phyloP scores from a whole-genome alignment of 1,284 basidiomycete species.

The Thecaphora thlaspeos region DNA sequence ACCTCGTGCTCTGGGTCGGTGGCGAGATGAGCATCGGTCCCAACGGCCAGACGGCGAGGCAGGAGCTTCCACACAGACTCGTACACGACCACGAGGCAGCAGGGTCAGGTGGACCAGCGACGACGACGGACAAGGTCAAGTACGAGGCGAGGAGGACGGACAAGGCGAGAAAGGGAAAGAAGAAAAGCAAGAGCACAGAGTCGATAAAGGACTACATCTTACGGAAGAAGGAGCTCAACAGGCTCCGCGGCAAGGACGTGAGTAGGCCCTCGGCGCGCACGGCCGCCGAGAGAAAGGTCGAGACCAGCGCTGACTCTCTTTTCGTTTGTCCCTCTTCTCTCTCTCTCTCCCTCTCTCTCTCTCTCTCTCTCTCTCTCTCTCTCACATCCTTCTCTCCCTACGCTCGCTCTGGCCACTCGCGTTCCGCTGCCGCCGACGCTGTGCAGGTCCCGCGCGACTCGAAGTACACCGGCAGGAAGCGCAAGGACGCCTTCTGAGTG shows the following conservation, averaged over 20 bases:
- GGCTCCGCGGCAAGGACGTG: conserved; percentile 63
- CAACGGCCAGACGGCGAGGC: conserved; percentile 35
- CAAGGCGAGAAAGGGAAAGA: conserved; percentile 18
- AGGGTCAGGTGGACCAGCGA: conserved; percentile 45
- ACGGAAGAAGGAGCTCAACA: conserved; percentile 65
- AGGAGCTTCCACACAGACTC: conserved; percentile 43
- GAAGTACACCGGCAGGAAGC: conserved; percentile 43
- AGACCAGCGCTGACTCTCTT: too few relatives aligned
- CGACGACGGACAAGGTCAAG: conserved; percentile 14
- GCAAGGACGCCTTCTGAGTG: conserved; percentile 27
- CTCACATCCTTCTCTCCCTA: too few relatives aligned
- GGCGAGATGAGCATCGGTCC: conserved; percentile 59
- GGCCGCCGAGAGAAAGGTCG: conserved; percentile 3
- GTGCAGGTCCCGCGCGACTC: conserved; percentile 53
- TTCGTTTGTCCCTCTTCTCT: too few relatives aligned
- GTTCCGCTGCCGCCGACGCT: too few relatives aligned
- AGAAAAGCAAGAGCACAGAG: conserved; percentile 62
- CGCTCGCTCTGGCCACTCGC: too few relatives aligned
- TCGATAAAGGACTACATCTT: conserved; percentile 62
- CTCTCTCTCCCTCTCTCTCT: too few relatives aligned
- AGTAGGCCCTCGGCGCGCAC: conserved; percentile 1
- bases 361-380: too few relatives aligned
- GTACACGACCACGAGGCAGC: conserved; percentile 36
- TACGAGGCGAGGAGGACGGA: conserved; percentile 31
- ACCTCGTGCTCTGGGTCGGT: conserved; percentile 57